These are phyloP conservation scores for Fragosphaeria purpurea DNA, from an alignment of 2,329 filamentous ascomycete genomes.

Conservation along the genomic window DNA sequence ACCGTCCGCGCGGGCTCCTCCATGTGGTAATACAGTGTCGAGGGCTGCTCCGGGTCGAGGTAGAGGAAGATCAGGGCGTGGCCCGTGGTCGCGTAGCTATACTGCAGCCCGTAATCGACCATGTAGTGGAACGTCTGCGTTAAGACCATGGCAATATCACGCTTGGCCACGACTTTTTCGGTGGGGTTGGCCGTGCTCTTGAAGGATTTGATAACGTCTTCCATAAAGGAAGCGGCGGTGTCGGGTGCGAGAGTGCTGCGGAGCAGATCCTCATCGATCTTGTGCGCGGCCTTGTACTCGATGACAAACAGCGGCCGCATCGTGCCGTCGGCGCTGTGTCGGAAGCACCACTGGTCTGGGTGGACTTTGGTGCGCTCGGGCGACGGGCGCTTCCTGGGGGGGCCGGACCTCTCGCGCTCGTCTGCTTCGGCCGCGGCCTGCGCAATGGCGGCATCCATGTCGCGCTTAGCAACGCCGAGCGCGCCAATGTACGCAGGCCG, in stretches of 20 bases:
- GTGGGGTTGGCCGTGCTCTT: not conserved
- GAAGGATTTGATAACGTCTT: not conserved
- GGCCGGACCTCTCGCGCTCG: constrained; percentile 1
- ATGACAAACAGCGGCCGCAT: constrained; percentile 15
- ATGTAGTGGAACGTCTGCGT: constrained; percentile 8
- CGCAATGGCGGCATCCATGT: constrained; percentile 1
- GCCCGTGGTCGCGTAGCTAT: constrained; percentile 6
- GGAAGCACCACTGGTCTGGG: constrained; percentile 8
- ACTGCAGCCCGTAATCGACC: constrained; percentile 6
- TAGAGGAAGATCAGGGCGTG: constrained; percentile 2
- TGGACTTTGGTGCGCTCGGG: not conserved
- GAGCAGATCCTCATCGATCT: not conserved
- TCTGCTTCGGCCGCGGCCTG: not conserved
- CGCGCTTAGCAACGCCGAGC: constrained; percentile 1
- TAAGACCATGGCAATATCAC: constrained; percentile 1
- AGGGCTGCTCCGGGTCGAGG: not conserved
- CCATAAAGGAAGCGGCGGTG: constrained; percentile 1
- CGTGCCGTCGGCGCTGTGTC: not conserved
- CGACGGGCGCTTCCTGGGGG: not conserved
- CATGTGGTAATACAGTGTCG: constrained; percentile 4
- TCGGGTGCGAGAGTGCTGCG: not conserved
- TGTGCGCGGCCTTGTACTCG: constrained; percentile 10
- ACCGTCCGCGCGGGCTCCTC: constrained; percentile 1
- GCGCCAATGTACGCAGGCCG: constrained; percentile 3
- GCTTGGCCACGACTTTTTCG: not conserved